Percentiles rank a stretch among this genome's conserved stretches.
These are phyloP conservation scores for Paracoccidioides lutzii DNA, from an alignment of 2,329 filamentous ascomycete species.

Conservation along the genomic window DNA sequence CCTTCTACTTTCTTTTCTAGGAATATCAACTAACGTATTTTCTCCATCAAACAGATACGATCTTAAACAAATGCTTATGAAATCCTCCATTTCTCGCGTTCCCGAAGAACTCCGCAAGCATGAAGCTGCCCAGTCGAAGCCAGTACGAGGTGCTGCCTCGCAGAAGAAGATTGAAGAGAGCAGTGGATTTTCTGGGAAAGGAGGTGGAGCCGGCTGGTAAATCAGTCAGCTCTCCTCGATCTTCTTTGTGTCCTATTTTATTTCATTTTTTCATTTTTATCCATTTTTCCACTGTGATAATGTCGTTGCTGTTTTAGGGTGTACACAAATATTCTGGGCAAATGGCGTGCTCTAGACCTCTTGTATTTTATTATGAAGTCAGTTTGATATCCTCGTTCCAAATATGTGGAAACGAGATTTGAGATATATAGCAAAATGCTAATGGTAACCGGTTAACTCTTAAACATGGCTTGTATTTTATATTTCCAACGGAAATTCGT, in stretches of 20 bases:
- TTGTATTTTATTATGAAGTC: neutral
- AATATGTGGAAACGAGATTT: neutral
- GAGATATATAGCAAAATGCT: neutral
- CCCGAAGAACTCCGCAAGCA: constrained; percentile 84
- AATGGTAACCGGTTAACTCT: neutral
- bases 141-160: constrained; percentile 24
- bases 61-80: constrained; percentile 86
- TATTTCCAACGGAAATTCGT: neutral
- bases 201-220: constrained; percentile 13
- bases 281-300: neutral
- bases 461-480: neutral
- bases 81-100: constrained; percentile 75
- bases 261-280: neutral
- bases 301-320: neutral
- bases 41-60: constrained; percentile 46
- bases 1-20: neutral
- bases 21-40: constrained; percentile 10
- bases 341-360: neutral
- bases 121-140: constrained; percentile 80
- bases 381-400: neutral
- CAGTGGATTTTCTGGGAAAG: constrained; percentile 25
- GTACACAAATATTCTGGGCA: neutral
- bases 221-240: neutral
- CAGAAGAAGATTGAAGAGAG: constrained; percentile 38
- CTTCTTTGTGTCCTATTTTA: neutral